A percentile compares a stretch with the other conserved stretches of the same genome.
These are phyloP conservation scores for Lecanicillium sp. DNA, from an alignment of 2,329 filamentous ascomycete genomes.

Conservation along the genomic window DNA sequence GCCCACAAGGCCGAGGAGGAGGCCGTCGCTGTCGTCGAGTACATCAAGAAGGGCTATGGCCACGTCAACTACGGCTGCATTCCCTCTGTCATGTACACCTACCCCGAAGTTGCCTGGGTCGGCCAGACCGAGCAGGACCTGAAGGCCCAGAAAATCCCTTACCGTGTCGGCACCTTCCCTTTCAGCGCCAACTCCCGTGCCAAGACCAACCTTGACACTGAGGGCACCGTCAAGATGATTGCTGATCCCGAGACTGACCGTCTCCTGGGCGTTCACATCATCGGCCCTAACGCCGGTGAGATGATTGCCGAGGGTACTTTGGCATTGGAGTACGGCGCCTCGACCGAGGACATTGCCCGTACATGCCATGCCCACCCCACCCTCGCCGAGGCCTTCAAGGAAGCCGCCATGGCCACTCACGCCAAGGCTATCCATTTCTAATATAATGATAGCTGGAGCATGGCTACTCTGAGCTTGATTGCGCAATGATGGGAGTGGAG, in stretches of 20 bases:
- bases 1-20: constrained; percentile 99
- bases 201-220: constrained; percentile 96
- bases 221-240: constrained; percentile 95
- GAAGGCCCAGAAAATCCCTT: constrained; percentile 83
- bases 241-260: constrained; percentile 94
- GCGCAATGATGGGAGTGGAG: not conserved
- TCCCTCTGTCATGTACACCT: constrained; percentile 98
- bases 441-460: constrained; percentile 11
- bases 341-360: constrained; percentile 86
- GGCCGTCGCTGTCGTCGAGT: constrained; percentile 89
- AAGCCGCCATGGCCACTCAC: constrained; percentile 97
- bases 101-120: constrained; percentile 98
- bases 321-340: constrained; percentile 93
- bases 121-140: constrained; percentile 96
- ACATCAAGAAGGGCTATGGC: constrained; percentile 94
- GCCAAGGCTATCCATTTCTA: constrained; percentile 95
- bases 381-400: constrained; percentile 96
- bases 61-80: constrained; percentile 99
- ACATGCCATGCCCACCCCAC: constrained; percentile 97
- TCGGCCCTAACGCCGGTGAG: constrained; percentile 92
- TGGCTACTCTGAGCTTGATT: not conserved
- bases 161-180: constrained; percentile 90
- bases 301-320: constrained; percentile 98
- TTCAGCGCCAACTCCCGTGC: constrained; percentile 97
- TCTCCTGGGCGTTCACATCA: constrained; percentile 91